Base-by-base conservation (phyloP, 1,139 yeast genomes). In the Neolecta irregularis region DNA sequence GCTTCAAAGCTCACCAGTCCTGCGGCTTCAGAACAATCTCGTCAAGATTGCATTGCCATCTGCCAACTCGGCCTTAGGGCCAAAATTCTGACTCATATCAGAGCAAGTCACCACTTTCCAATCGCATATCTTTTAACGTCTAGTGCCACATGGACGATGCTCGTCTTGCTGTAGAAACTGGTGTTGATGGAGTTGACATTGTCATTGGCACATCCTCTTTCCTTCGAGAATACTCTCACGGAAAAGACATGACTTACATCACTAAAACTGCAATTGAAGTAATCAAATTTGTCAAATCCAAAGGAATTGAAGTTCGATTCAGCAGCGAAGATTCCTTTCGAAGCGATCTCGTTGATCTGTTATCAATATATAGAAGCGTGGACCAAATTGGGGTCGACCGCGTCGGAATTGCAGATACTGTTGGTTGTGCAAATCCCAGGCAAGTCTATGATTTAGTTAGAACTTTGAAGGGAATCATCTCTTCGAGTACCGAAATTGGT, bases 111-210 rank as follows among this genome's bases (percentile, higher is more conserved):
- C 9, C 9, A 9, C 9, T 22, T 9, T 22, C 9, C 9, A 9
- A 9, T 22, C 24, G 9, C 9, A 22, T 22, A 9, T 9, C 9
- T 9, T 22, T 9, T 22, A 9, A 22, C 9, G 24, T 22, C 9
- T 62, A n/a, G n/a, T 88, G 98, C 61, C 95, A 85, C 59, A 85
- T 88, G 96, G 96, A 88, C 57, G 98, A 88, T 53, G 98, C 96
- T 44, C 69, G 77, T 55, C 79, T 88, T 40, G 98, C 98, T 3
- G 98, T 88, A 23, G 85, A 81, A 55, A 88, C 96, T 32, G 96
- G 98, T 56, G 96, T 88, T 42, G 96, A 88, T 56, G 98, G 98
- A 61, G 96, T 88, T 41, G 96, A 88, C 62, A 95, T 88, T 36
- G 96, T 88, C 38, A 88, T 88, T 60, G 98, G 96, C 47, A 88